Conservation (phyloP, 192 early-diverging fungal species). For the Mortierella alpina region DNA sequence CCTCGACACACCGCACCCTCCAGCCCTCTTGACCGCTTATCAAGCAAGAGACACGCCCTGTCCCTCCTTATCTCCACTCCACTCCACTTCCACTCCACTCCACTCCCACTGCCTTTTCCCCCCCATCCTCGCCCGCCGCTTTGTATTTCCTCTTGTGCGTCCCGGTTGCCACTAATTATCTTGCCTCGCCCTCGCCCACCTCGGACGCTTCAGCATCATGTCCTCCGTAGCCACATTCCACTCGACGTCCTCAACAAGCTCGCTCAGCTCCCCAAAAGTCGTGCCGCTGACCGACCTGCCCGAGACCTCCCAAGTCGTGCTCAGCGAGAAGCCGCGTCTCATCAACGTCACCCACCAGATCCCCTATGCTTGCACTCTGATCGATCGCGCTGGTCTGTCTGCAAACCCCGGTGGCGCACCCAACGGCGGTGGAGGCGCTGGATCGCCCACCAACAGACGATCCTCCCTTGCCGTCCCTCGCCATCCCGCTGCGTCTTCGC, state of each 20-base stretch:
- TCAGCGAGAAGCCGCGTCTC: constrained; percentile 52
- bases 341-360: constrained; percentile 69
- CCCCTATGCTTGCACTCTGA: constrained; percentile 58
- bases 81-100: too few relatives aligned
- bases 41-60: too few relatives aligned
- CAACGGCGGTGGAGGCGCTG: neutral
- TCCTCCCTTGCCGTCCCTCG: constrained; percentile 36
- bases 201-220: neutral
- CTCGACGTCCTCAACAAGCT: constrained; percentile 26
- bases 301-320: constrained; percentile 39
- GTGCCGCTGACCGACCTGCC: constrained; percentile 43
- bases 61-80: too few relatives aligned
- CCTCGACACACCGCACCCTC: neutral
- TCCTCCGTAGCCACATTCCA: constrained; percentile 28
- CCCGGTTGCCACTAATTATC: neutral
- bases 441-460: constrained; percentile 32
- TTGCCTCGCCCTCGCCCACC: neutral
- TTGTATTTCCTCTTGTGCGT: too few relatives aligned
- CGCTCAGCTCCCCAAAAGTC: constrained; percentile 8
- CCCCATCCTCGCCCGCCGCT: neutral
- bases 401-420: neutral
- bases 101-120: neutral
- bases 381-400: constrained; percentile 16
- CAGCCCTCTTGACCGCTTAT: too few relatives aligned
- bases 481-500: constrained; percentile 23